A percentile compares a stretch with the other conserved stretches of the same genome.
Evolutionary conservation across 2,329 filamentous ascomycete genomes (phyloP).

Genomic region (Calycina marina): DNA sequence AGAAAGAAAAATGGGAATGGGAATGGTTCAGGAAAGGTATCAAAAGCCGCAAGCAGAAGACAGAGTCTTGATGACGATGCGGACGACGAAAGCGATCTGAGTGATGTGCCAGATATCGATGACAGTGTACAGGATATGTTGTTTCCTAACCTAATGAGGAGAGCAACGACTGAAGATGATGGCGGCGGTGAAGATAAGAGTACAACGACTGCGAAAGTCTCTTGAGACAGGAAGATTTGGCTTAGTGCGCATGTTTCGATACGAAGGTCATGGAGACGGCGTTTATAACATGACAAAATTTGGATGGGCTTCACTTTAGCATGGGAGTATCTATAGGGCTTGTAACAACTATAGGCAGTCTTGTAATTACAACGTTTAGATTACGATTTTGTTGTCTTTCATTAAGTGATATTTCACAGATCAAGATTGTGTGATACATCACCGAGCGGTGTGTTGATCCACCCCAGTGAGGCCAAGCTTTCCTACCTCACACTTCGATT

Average conservation of each 20-base stretch:
- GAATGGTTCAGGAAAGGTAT: constrained; percentile 21
- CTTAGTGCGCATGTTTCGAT: too few relatives aligned
- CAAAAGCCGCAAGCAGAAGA: constrained; percentile 26
- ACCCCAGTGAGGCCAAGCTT: too few relatives aligned
- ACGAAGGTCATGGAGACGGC: not conserved
- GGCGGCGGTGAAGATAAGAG: not conserved
- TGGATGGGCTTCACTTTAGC: not conserved
- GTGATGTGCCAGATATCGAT: constrained; percentile 28
- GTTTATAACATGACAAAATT: not conserved
- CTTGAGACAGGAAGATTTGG: too few relatives aligned
- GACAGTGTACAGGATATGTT: constrained; percentile 12
- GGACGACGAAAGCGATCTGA: constrained; percentile 39
- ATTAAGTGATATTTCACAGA: too few relatives aligned
- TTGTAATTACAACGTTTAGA: too few relatives aligned
- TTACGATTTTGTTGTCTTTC: too few relatives aligned
- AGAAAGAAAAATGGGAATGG: constrained; percentile 14
- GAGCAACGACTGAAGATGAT: not conserved
- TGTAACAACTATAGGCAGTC: too few relatives aligned
- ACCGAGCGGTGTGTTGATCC: too few relatives aligned
- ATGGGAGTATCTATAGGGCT: not conserved
- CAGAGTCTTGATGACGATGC: constrained; percentile 39
- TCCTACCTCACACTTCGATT: too few relatives aligned
- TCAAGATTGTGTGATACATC: too few relatives aligned
- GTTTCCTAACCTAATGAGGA: constrained; percentile 10
- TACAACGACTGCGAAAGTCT: too few relatives aligned